These are phyloP conservation scores for Acacia pycnantha DNA, from an alignment of 331 rosid genomes.

Conservation along the genomic window DNA sequence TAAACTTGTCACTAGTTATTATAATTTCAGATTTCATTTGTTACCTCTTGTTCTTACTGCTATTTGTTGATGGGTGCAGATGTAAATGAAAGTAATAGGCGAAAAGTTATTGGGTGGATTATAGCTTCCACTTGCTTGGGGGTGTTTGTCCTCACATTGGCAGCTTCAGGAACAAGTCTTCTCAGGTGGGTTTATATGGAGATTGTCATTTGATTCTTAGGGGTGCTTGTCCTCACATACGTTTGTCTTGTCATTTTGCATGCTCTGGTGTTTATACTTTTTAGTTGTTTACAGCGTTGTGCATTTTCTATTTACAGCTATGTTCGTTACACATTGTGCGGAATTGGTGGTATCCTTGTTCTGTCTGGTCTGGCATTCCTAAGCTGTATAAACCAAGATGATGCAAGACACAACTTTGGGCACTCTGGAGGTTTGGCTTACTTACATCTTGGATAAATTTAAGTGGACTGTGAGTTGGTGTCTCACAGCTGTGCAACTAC, in stretches of 20 bases:
- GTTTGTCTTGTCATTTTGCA: conserved; percentile 11
- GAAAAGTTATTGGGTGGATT: conserved; percentile 68
- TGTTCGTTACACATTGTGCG: conserved; percentile 64
- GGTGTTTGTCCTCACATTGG: conserved; percentile 67
- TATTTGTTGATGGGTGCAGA: conserved; percentile 46
- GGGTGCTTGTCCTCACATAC: not conserved
- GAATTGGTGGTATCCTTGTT: conserved; percentile 71
- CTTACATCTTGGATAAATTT: conserved; percentile 12
- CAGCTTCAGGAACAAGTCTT: conserved; percentile 61
- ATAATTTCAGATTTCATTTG: conserved; percentile 13
- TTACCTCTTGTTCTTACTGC: not conserved
- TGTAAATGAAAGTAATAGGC: conserved; percentile 50
- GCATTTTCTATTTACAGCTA: conserved; percentile 45
- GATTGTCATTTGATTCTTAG: conserved; percentile 13
- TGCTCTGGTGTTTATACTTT: conserved; percentile 5
- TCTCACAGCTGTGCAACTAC: not conserved
- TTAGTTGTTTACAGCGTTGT: conserved; percentile 2
- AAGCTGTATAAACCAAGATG: conserved; percentile 81
- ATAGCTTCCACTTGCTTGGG: conserved; percentile 74
- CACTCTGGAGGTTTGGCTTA: conserved; percentile 70
- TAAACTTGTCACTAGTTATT: not conserved
- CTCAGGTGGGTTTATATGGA: conserved; percentile 53
- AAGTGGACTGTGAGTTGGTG: conserved; percentile 2
- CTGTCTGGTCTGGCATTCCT: conserved; percentile 66
- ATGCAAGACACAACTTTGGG: conserved; percentile 91